phyloP scores from a whole-genome alignment of 331 rosid genomes.

The Quercus phellos region DNA sequence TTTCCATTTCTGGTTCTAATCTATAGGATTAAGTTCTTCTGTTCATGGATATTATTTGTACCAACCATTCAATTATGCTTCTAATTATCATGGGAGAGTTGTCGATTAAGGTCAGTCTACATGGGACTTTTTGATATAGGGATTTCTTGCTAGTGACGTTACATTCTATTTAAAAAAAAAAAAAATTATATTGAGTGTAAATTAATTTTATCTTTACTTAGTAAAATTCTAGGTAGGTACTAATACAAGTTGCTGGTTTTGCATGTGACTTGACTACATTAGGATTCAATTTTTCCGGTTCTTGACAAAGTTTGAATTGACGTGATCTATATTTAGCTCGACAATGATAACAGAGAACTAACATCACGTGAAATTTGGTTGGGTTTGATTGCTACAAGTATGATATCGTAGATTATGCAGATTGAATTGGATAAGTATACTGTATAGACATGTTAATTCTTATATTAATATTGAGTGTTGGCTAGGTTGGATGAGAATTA shows the following conservation, averaged over 20 bases:
- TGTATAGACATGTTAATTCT: no score
- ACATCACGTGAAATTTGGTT: neutral
- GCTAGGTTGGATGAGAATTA: no score
- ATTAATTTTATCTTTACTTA: slow-evolving; percentile 9
- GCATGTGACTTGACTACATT: slow-evolving; percentile 43
- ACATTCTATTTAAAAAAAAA: neutral
- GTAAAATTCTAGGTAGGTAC: slow-evolving; percentile 36
- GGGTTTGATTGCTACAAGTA: neutral
- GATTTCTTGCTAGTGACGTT: neutral
- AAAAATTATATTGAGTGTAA: no score
- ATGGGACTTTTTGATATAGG: neutral
- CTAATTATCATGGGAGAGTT: slow-evolving; percentile 8
- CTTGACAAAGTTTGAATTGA: slow-evolving; percentile 35
- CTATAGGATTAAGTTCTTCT: slow-evolving; percentile 20
- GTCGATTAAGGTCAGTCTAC: neutral
- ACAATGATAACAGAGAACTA: neutral
- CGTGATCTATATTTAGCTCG: slow-evolving; percentile 30
- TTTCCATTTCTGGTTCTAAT: slow-evolving; percentile 44
- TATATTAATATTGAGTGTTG: no score
- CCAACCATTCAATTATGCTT: slow-evolving; percentile 19
- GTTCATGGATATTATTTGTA: neutral
- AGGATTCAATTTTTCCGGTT: slow-evolving; percentile 28
- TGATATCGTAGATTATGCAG: no score
- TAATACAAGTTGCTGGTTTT: slow-evolving; percentile 22
- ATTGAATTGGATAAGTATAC: no score